Percentiles rank a stretch among this genome's conserved stretches.
Evolutionary conservation across 345 rosid genomes (phyloP).

Genomic region (Citrus hindsii): DNA sequence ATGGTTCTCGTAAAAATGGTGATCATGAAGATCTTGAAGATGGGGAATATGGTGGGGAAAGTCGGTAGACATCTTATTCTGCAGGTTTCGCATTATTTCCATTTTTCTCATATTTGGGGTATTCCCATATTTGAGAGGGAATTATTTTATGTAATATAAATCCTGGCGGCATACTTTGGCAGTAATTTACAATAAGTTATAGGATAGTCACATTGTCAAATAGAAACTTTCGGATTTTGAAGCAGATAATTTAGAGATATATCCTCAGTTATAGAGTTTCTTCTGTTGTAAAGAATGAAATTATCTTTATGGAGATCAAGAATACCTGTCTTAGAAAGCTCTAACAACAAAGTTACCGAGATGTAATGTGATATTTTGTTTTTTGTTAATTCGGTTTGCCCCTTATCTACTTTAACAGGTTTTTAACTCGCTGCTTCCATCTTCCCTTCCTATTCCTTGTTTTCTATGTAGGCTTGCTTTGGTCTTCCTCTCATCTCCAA

Average conservation of each 20-base stretch:
- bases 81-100: neutral
- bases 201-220: neutral
- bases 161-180: neutral
- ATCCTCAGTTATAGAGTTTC: neutral
- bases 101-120: neutral
- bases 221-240: neutral
- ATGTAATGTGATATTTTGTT: neutral
- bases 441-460: no score
- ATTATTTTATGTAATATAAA: neutral
- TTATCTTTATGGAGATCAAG: neutral
- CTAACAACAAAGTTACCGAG: no score
- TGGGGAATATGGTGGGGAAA: slow-evolving; percentile 68
- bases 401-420: neutral
- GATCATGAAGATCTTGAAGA: slow-evolving; percentile 80
- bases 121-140: neutral
- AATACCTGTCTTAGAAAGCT: neutral
- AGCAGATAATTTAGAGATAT: neutral
- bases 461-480: neutral
- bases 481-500: no score
- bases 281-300: neutral
- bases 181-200: neutral
- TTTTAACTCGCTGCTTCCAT: no score
- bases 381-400: neutral
- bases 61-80: slow-evolving; percentile 19
- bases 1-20: slow-evolving; percentile 46